A percentile compares a stretch with the other conserved stretches of the same genome.
phyloP scores from a whole-genome alignment of 2,329 filamentous ascomycete species.

The Blastomyces percursus region DNA sequence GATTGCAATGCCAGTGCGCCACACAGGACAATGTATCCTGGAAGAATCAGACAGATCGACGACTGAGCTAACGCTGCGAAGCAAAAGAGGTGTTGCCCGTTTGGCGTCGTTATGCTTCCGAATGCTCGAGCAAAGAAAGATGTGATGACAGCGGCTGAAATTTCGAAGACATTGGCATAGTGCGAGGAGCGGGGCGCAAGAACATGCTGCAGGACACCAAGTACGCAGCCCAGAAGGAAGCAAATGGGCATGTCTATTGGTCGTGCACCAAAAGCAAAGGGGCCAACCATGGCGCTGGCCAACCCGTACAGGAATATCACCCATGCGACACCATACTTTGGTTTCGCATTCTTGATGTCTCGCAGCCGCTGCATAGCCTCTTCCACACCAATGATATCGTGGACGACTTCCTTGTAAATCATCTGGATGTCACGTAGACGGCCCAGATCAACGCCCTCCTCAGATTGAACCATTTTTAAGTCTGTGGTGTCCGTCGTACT shows the following conservation, averaged over 20 bases:
- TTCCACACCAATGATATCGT: slow-evolving; percentile 37
- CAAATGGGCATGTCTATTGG: slow-evolving; percentile 67
- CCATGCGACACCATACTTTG: slow-evolving; percentile 44
- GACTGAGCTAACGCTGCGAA: slow-evolving; percentile 62
- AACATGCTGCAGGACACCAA: slow-evolving; percentile 64
- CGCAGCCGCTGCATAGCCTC: slow-evolving; percentile 36
- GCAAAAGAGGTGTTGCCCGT: slow-evolving; percentile 48
- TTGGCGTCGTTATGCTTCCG: slow-evolving; percentile 50
- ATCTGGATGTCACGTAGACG: slow-evolving; percentile 36
- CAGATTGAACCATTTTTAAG: slow-evolving; percentile 35
- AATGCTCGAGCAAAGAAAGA: slow-evolving; percentile 60
- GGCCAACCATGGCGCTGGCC: slow-evolving; percentile 63
- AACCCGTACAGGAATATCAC: slow-evolving; percentile 61
- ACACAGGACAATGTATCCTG: slow-evolving; percentile 54
- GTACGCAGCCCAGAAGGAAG: slow-evolving; percentile 62
- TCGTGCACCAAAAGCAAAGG: slow-evolving; percentile 67
- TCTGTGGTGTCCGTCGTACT: slow-evolving; percentile 36
- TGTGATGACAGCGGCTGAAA: slow-evolving; percentile 52
- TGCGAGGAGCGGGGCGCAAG: slow-evolving; percentile 63
- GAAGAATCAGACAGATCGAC: slow-evolving; percentile 64
- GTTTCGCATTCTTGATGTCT: slow-evolving; percentile 46
- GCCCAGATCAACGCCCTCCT: slow-evolving; percentile 35
- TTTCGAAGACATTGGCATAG: slow-evolving; percentile 53
- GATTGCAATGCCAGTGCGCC: slow-evolving; percentile 57
- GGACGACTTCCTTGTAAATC: slow-evolving; percentile 40